phyloP scores from a whole-genome alignment of 2,329 filamentous ascomycete genomes.

The Leptographium flavum region DNA sequence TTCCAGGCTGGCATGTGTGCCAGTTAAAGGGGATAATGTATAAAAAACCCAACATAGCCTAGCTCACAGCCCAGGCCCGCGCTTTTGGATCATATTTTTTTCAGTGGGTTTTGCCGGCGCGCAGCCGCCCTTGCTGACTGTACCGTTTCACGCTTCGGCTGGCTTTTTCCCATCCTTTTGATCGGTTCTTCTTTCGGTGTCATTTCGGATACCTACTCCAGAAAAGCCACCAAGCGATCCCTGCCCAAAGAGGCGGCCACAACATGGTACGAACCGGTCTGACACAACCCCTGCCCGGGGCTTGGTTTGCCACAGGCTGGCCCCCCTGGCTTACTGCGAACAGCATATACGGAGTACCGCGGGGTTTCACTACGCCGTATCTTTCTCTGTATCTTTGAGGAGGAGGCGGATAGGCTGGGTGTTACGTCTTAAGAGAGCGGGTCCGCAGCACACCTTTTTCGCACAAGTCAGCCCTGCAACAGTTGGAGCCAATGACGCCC shows the following conservation, averaged over 20 bases:
- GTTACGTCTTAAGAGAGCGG: no score
- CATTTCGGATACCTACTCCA: background rate
- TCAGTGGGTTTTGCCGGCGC: background rate
- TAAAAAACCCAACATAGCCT: background rate
- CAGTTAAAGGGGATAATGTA: background rate
- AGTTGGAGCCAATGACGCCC: no score
- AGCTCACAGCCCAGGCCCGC: background rate
- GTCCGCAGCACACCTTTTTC: no score
- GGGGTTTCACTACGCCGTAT: background rate
- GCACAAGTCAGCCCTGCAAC: no score
- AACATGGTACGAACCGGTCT: background rate
- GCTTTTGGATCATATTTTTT: background rate
- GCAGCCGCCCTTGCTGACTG: background rate
- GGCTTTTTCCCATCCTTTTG: background rate
- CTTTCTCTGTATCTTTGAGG: no score
- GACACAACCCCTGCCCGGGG: no score
- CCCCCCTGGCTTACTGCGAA: no score
- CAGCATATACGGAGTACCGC: no score
- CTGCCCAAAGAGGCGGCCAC: background rate
- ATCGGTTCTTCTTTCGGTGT: slow-evolving; percentile 1
- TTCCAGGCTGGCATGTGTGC: background rate
- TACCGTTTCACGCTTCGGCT: background rate
- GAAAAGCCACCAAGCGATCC: background rate
- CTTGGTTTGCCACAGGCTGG: no score
- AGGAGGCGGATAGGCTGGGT: no score